Percentiles rank a stretch among this genome's conserved stretches.
Conservation (phyloP, 805 yeast species). For the Monosporozyma servazzii region DNA sequence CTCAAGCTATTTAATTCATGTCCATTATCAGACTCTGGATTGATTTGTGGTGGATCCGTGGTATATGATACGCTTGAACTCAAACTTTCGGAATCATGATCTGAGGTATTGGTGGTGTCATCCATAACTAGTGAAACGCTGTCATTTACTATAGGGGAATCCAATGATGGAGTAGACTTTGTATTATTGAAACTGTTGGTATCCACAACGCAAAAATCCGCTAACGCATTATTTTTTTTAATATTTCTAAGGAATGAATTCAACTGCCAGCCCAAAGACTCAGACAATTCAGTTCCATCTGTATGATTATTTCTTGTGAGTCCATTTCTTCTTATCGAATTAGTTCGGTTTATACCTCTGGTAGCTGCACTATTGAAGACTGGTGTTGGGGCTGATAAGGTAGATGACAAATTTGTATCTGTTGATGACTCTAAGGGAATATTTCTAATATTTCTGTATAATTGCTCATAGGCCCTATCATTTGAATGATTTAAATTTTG, state of each 20-base stretch:
- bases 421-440: neutral
- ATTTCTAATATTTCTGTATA: slow-evolving; percentile 4
- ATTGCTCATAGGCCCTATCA: slow-evolving; percentile 4
- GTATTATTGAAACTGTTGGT: neutral
- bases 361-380: neutral
- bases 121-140: neutral
- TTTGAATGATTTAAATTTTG: slow-evolving; percentile 5
- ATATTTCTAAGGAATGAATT: slow-evolving; percentile 14
- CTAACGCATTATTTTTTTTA: slow-evolving; percentile 15
- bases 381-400: neutral
- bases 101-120: neutral
- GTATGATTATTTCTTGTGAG: neutral
- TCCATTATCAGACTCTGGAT: neutral
- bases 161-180: neutral
- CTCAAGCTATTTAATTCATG: neutral
- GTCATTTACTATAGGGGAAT: neutral
- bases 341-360: neutral
- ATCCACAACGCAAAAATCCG: slow-evolving; percentile 13
- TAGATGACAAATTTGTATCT: neutral
- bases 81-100: neutral
- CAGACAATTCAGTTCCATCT: neutral
- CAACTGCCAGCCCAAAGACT: slow-evolving; percentile 6
- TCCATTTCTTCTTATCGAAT: neutral
- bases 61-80: neutral
- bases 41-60: neutral